Conservation (phyloP, 305 asterid species). For the Solanum aculeatissimum region DNA sequence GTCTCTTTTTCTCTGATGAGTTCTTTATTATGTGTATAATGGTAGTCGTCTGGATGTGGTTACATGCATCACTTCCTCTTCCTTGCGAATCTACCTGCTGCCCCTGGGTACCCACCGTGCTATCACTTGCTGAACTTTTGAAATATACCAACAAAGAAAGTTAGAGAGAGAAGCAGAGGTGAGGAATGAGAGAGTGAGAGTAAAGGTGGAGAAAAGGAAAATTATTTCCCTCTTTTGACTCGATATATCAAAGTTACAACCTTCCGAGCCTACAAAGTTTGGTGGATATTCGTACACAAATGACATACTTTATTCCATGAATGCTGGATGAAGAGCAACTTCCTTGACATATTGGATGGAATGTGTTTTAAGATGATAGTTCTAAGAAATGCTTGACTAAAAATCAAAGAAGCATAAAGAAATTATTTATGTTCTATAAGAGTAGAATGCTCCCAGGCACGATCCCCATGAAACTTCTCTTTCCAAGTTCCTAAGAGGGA, state of each 20-base stretch:
- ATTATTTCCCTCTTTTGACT: neutral
- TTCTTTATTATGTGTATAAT: neutral
- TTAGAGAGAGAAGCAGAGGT: neutral
- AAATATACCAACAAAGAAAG: neutral
- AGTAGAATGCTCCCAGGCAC: neutral
- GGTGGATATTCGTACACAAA: neutral
- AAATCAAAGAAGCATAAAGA: neutral
- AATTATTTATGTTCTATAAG: neutral
- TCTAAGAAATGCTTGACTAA: neutral
- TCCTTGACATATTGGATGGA: neutral
- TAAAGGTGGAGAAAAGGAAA: neutral
- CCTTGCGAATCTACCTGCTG: neutral
- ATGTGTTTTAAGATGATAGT: neutral
- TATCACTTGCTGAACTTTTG: neutral
- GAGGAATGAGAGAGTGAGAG: neutral
- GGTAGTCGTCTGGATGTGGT: neutral
- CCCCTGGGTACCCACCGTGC: neutral
- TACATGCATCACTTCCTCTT: neutral
- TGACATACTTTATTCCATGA: neutral
- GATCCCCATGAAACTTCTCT: neutral
- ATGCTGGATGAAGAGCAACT: neutral
- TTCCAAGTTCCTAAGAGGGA: neutral
- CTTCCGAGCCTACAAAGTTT: neutral
- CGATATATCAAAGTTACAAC: neutral
- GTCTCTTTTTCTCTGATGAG: constrained; percentile 11